Evolutionary conservation across 2,329 filamentous ascomycete species (phyloP), one percentile per base, ranked within the genome.

Genomic region (Penicillium oxalicum): DNA sequence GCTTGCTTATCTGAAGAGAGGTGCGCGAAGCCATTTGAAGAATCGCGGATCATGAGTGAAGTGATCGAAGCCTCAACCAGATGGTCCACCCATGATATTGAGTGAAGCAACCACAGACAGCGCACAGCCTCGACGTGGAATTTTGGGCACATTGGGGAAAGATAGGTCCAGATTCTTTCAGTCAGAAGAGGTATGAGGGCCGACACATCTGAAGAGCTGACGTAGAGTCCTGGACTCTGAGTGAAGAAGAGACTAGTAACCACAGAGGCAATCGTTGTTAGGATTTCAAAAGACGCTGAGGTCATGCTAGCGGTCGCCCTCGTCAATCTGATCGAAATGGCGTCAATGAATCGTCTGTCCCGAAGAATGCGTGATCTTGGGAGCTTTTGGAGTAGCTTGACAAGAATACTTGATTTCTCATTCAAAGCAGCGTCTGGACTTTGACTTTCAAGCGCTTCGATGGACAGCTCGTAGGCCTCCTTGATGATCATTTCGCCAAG

Each of bases 61-160:
- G 83, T 79, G 36, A 95, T 81, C 0, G 87, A 82, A 25, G 88
- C 88, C 67, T 95, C 91, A 4, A 95, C 84, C 40, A 90, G 81
- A 44, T 86, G 83, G 57, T 84, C 83, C 1, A 78, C 72, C 35
- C 77, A 72, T 1, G 84, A 80, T 9, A 95, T 78, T 0, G 83
- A 79, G 25, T 97, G 90, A 44, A 98, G 73, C 56, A 89, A 83
- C 88, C 93, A 95, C 35, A 98, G 73, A 57, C 83, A 86, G 49
- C 87, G 83, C 7, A 94, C 88, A 13, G 90, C 85, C 71, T 98
- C 94, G 29, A 98, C 91, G 62, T 97, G 93, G 57, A 91, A 94
- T 63, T 95, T 95, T 0, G 91, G 90, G 53, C 85, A 84, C 9
- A 83, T 77, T n/a, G 88, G 84, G 0, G 89, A 87, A 35, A 98